These are phyloP conservation scores for Podila minutissima DNA, from an alignment of 192 early-diverging fungal species.

Conservation along the genomic window DNA sequence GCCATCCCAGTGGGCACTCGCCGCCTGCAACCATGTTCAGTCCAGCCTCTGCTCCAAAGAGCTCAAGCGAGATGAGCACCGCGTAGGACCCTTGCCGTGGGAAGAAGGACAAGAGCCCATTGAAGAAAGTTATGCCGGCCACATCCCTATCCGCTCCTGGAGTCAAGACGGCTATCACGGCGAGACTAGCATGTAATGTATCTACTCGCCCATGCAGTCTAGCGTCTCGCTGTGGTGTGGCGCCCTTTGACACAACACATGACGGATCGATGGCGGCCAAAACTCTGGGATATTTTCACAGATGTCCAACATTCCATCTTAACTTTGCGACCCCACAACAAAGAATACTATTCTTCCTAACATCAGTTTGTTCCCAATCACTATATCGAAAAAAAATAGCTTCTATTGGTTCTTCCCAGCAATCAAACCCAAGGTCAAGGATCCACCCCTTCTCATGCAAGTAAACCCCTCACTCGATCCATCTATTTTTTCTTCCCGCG, in stretches of 20 bases:
- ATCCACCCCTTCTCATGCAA: conserved; percentile 76
- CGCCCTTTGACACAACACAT: background rate
- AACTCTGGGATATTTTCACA: background rate
- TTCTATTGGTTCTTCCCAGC: conserved; percentile 89
- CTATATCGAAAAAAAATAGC: conserved; percentile 6
- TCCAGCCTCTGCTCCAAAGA: background rate
- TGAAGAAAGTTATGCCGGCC: conserved; percentile 66
- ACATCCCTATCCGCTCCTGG: conserved; percentile 66
- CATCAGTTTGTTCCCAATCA: conserved; percentile 5
- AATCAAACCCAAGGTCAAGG: conserved; percentile 60
- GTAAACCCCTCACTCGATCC: background rate
- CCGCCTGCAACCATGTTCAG: background rate
- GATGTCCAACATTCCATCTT: background rate
- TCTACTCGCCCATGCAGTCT: background rate
- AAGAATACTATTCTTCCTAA: background rate
- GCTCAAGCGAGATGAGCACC: conserved; percentile 34
- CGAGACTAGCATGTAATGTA: conserved; percentile 48
- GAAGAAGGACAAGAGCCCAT: conserved; percentile 62
- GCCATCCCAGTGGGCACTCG: background rate
- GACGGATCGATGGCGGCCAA: background rate
- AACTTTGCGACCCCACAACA: background rate
- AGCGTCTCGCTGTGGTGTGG: background rate
- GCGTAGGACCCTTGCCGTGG: conserved; percentile 37
- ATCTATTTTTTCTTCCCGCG: background rate
- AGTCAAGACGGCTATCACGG: conserved; percentile 47